These are phyloP conservation scores for Paramyrothecium sp. DNA, from an alignment of 2,329 filamentous ascomycete species.

Conservation along the genomic window DNA sequence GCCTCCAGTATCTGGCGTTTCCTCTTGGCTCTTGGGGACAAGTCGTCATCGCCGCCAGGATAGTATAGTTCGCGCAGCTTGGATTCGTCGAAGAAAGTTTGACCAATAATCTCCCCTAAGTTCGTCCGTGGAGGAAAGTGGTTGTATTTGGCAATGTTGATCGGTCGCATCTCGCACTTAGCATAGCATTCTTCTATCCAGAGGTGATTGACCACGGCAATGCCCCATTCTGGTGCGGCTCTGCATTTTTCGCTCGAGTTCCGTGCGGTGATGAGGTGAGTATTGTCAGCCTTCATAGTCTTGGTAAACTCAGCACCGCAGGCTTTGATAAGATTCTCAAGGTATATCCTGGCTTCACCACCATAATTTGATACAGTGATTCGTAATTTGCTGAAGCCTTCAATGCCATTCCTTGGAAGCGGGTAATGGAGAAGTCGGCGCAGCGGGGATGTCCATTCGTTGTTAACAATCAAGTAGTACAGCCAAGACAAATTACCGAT, in stretches of 20 bases:
- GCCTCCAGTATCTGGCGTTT: conserved; percentile 50
- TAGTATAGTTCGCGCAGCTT: conserved; percentile 66
- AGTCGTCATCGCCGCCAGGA: conserved; percentile 54
- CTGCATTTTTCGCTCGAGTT: conserved; percentile 89
- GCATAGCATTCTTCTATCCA: conserved; percentile 98
- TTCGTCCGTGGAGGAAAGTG: conserved; percentile 90
- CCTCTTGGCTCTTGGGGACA: conserved; percentile 40
- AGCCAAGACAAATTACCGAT: conserved; percentile 94
- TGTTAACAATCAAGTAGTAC: conserved; percentile 85
- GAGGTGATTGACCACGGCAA: conserved; percentile 87
- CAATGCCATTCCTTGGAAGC: conserved; percentile 71
- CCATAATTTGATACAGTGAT: conserved; percentile 97
- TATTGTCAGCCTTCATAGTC: conserved; percentile 93
- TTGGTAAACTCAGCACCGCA: conserved; percentile 89
- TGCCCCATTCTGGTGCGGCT: conserved; percentile 88
- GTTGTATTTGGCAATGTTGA: conserved; percentile 74
- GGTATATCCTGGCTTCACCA: conserved; percentile 87
- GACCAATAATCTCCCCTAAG: conserved; percentile 87
- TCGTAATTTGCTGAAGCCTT: conserved; percentile 71
- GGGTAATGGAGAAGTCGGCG: conserved; percentile 88
- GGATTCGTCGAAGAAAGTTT: conserved; percentile 72
- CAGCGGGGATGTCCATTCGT: conserved; percentile 84
- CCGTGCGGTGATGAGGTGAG: conserved; percentile 90
- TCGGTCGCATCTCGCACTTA: conserved; percentile 72
- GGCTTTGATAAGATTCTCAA: conserved; percentile 86